phyloP scores from a whole-genome alignment of 441 rosid species.

The Croton setiger region DNA sequence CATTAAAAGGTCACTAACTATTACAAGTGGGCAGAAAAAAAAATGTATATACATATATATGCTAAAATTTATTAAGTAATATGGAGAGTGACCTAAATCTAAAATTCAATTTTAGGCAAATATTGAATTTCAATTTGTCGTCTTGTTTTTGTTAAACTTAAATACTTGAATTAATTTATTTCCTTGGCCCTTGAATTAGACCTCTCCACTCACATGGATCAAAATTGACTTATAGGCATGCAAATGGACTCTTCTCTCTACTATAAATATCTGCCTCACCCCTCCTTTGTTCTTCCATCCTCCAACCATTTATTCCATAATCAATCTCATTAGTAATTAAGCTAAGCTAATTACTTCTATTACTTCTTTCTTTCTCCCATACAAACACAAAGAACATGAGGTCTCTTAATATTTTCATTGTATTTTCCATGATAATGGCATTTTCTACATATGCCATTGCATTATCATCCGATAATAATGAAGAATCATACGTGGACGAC shows the following conservation, averaged over 20 bases:
- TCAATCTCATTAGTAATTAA: too few species aligned
- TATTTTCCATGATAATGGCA: slow-evolving; percentile 26
- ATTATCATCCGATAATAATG: slow-evolving; percentile 12
- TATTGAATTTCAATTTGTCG: too few species aligned
- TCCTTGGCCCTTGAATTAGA: slow-evolving; percentile 34
- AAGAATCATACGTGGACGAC: neutral
- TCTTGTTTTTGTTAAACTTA: too few species aligned
- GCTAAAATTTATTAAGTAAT: neutral
- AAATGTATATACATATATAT: too few species aligned
- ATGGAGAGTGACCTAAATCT: neutral
- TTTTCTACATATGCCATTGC: slow-evolving; percentile 25
- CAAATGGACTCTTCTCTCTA: slow-evolving; percentile 3
- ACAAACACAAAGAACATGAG: slow-evolving; percentile 31
- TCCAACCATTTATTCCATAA: too few species aligned
- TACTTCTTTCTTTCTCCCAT: neutral
- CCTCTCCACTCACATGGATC: slow-evolving; percentile 42
- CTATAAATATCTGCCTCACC: slow-evolving; percentile 5
- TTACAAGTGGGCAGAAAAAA: too few species aligned
- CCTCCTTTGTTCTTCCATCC: neutral
- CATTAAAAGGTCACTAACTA: too few species aligned
- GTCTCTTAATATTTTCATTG: slow-evolving; percentile 28
- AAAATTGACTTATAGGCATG: neutral
- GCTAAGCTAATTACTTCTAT: neutral
- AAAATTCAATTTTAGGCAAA: too few species aligned
- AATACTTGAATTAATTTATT: neutral